These are phyloP conservation scores for Aspergillus texensis DNA, from an alignment of 2,329 filamentous ascomycete genomes.

Conservation along the genomic window DNA sequence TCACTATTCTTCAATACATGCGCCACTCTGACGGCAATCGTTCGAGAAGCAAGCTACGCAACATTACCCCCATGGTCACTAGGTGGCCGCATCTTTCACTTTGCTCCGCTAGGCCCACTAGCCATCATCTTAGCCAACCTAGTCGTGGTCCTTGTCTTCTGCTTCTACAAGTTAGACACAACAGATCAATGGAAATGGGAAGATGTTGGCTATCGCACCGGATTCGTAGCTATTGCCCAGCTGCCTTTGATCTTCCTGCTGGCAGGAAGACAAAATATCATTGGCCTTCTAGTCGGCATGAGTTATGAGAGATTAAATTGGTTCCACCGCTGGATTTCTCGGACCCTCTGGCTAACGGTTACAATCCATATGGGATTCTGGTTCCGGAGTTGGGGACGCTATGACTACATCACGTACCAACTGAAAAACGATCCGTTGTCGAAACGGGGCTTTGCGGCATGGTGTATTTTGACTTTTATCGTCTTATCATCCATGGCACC, in stretches of 20 bases:
- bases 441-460: conserved; percentile 56
- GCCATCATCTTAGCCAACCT: conserved; percentile 47
- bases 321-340: conserved; percentile 56
- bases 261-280: conserved; percentile 58
- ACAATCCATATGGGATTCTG: conserved; percentile 60
- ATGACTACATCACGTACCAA: conserved; percentile 53
- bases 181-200: conserved; percentile 56
- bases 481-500: conserved; percentile 54
- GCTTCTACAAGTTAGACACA: conserved; percentile 59
- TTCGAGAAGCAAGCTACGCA: conserved; percentile 56
- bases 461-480: conserved; percentile 55
- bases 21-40: conserved; percentile 58
- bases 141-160: conserved; percentile 56
- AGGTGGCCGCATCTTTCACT: conserved; percentile 34
- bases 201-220: conserved; percentile 59
- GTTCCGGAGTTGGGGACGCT: conserved; percentile 55
- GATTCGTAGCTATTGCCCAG: conserved; percentile 56
- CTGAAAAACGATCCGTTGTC: conserved; percentile 53
- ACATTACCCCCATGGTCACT: conserved; percentile 41
- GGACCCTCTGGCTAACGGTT: conserved; percentile 55
- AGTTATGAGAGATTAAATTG: conserved; percentile 56
- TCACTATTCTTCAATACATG: conserved; percentile 50
- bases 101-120: conserved; percentile 44
- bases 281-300: conserved; percentile 51
- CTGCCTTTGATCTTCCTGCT: conserved; percentile 60